These are phyloP conservation scores for Annulohypoxylon maeteangense DNA, from an alignment of 495 filamentous ascomycete species.

Conservation along the genomic window DNA sequence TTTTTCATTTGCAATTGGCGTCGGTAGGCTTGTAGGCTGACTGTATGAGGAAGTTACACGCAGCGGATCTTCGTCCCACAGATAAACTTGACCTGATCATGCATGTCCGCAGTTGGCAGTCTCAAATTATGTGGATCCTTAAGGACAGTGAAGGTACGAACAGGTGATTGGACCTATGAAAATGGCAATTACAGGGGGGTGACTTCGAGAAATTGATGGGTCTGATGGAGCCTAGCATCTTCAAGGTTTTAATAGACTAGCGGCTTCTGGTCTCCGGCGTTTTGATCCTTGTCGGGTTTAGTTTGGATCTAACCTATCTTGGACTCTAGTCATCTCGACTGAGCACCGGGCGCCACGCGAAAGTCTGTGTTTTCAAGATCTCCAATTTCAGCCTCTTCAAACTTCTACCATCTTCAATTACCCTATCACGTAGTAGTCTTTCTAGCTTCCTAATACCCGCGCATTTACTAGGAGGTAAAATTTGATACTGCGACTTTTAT, in stretches of 20 bases:
- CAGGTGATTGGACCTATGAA: conserved; percentile 23
- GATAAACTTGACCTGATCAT: conserved; percentile 42
- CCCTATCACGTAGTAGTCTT: conserved; percentile 26
- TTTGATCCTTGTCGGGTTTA: conserved; percentile 35
- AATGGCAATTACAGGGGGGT: conserved; percentile 4
- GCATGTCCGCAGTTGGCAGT: conserved; percentile 32
- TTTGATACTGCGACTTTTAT: background rate
- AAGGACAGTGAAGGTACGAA: background rate
- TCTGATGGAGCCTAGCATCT: conserved; percentile 27
- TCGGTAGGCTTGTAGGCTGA: background rate
- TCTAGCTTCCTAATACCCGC: background rate
- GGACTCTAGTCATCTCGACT: conserved; percentile 31
- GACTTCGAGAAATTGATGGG: conserved; percentile 16
- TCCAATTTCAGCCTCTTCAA: conserved; percentile 46
- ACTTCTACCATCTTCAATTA: conserved; percentile 26
- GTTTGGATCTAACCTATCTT: conserved; percentile 26
- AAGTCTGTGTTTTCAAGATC: conserved; percentile 45
- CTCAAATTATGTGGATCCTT: conserved; percentile 26
- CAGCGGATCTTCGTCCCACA: conserved; percentile 33
- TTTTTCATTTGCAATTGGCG: background rate
- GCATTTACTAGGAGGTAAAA: background rate
- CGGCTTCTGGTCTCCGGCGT: conserved; percentile 31
- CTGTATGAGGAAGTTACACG: conserved; percentile 22
- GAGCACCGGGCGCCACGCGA: conserved; percentile 38
- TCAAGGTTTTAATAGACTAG: conserved; percentile 21